These are phyloP conservation scores for Sugiyamaella grinbergsii DNA, from an alignment of 1,139 yeast species.

Conservation along the genomic window DNA sequence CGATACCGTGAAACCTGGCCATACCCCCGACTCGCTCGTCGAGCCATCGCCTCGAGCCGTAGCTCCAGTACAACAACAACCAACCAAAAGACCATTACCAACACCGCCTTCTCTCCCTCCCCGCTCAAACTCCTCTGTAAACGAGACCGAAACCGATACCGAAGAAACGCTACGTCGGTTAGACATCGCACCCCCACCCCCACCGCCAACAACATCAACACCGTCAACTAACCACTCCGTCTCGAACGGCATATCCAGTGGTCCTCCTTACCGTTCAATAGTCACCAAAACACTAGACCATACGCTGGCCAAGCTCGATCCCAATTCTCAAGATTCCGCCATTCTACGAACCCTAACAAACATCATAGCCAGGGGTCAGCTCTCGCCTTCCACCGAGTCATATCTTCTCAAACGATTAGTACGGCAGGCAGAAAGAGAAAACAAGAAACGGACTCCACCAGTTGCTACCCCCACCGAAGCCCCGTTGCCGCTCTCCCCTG, in stretches of 20 bases:
- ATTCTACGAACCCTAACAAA: constrained; percentile 20
- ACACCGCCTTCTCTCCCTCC: constrained; percentile 16
- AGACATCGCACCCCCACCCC: constrained; percentile 1
- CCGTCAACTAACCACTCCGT: neutral
- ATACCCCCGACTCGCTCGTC: neutral
- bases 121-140: neutral
- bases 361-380: constrained; percentile 22
- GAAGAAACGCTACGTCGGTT: constrained; percentile 23
- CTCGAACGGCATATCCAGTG: neutral
- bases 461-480: neutral
- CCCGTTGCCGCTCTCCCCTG: neutral
- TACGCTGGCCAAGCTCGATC: constrained; percentile 28
- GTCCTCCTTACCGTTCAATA: constrained; percentile 12
- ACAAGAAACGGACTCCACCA: constrained; percentile 3
- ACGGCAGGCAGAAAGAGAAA: constrained; percentile 26
- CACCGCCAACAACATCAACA: neutral
- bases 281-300: constrained; percentile 27
- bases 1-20: constrained; percentile 42
- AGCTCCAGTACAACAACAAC: neutral
- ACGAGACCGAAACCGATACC: neutral
- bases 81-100: constrained; percentile 9
- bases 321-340: constrained; percentile 23
- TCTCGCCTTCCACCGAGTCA: constrained; percentile 30
- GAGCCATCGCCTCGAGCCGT: neutral
- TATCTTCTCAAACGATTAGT: constrained; percentile 30